Evolutionary conservation across 805 yeast species (phyloP).

Genomic region (Ogataea henricii): DNA sequence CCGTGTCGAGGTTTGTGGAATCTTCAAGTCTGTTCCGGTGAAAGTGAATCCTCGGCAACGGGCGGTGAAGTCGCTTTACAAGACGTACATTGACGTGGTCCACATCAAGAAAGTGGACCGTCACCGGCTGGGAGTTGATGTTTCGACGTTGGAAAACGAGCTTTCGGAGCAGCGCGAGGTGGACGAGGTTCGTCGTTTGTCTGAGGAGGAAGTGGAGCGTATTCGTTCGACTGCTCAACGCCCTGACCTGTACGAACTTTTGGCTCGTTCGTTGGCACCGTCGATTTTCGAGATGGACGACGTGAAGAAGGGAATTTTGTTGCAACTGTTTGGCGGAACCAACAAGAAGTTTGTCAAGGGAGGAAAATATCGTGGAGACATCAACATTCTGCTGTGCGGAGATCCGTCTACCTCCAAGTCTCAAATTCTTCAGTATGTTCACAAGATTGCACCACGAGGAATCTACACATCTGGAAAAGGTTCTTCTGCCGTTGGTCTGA

Average conservation of each 20-base stretch:
- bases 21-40: slow-evolving; percentile 90
- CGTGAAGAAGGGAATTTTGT: slow-evolving; percentile 89
- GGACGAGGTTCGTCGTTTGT: slow-evolving; percentile 68
- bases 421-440: slow-evolving; percentile 91
- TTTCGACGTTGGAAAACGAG: slow-evolving; percentile 65
- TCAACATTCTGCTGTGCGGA: slow-evolving; percentile 89
- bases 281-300: slow-evolving; percentile 95
- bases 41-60: slow-evolving; percentile 84
- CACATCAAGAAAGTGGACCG: slow-evolving; percentile 87
- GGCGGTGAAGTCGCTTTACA: slow-evolving; percentile 78
- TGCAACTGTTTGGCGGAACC: slow-evolving; percentile 95
- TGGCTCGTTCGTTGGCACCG: slow-evolving; percentile 94
- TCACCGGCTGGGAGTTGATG: slow-evolving; percentile 78
- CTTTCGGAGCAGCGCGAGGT: slow-evolving; percentile 65
- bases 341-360: slow-evolving; percentile 87
- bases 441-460: slow-evolving; percentile 97
- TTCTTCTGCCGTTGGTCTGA: slow-evolving; percentile 97
- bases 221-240: slow-evolving; percentile 66
- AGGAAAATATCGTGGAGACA: slow-evolving; percentile 94
- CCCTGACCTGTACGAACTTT: slow-evolving; percentile 78
- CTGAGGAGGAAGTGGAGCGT: slow-evolving; percentile 66
- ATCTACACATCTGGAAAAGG: slow-evolving; percentile 98
- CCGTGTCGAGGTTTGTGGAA: slow-evolving; percentile 91
- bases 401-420: slow-evolving; percentile 98
- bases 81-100: slow-evolving; percentile 92